Evolutionary conservation across 805 yeast species (phyloP), one percentile per base, ranked within the genome.

Genomic region (Metschnikowia baotianmanensis): DNA sequence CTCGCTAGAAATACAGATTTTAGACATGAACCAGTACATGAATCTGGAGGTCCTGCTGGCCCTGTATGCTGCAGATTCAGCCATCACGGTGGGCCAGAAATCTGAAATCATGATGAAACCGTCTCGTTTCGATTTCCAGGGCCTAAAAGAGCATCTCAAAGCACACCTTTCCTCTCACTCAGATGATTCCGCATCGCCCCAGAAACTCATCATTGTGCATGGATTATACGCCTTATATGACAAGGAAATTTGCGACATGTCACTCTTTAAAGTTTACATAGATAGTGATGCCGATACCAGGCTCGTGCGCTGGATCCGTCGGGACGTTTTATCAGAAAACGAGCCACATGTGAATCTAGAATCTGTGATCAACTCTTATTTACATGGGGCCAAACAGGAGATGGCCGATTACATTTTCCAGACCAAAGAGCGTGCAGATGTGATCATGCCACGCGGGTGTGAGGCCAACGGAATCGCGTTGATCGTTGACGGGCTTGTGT

Each of bases 221-320:
- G 97, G 98, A 2, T 65, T 83, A 15, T 90, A 90, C 56, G 91
- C 96, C 0, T 67, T 90, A 18, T 84, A 78, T 55, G 82, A 86
- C 57, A 63, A 65, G 32, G 67, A 66, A 15, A 59, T 90, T 9
- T 62, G 85, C 25, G 65, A 66, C 9, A 46, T 74, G 54, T 81
- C 90, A 0, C 69, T 78, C 1, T 67, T 89, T 48, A 83, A 79
- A 55, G 78, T 90, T 2, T 90, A 83, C 52, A 71, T 90, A 12
- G 93, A 86, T 50, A 76, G 88, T 46, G 97, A 90, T 61, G 80
- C 91, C 1, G 98, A 90, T 59, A 79, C 84, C 5, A 65, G 96
- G 40, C 65, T 90, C 29, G 81, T 87, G n/a, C 75, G 95, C 48
- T 79, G 93, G 84, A 82, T 86, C 34, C 65, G 70, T 40, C 53